phyloP scores from a whole-genome alignment of 352 stramenopile species.

The Phytophthora pluvialis region DNA sequence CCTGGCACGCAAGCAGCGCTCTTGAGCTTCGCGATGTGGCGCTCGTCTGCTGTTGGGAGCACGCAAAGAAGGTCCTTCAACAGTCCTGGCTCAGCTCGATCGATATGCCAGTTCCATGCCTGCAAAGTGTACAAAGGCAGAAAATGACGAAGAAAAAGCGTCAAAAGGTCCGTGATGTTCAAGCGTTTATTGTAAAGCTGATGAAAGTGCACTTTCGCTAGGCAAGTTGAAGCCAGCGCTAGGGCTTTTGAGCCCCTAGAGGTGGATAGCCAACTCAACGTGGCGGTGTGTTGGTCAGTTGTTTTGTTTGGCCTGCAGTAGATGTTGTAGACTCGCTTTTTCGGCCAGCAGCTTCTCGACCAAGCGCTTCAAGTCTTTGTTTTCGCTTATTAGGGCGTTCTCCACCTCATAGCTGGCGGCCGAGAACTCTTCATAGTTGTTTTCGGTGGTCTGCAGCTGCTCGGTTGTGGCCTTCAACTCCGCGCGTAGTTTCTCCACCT shows the following conservation, averaged over 20 bases:
- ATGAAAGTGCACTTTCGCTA: background rate
- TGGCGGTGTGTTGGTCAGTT: background rate
- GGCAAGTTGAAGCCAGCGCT: background rate
- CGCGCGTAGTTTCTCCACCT: constrained; percentile 61
- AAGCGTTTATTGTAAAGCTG: background rate
- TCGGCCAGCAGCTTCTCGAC: constrained; percentile 11
- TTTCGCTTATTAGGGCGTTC: constrained; percentile 16
- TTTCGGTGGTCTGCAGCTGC: constrained; percentile 18
- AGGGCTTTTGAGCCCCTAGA: too few species aligned
- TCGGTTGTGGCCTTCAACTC: constrained; percentile 68
- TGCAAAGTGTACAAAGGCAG: too few species aligned
- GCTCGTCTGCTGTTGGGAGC: too few species aligned
- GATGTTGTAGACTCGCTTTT: constrained; percentile 2
- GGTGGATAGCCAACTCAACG: background rate
- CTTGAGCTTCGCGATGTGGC: constrained; percentile 2
- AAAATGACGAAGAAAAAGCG: background rate
- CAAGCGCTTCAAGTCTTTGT: constrained; percentile 12
- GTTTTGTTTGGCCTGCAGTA: too few species aligned
- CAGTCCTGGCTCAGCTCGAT: too few species aligned
- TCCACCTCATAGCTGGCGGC: constrained; percentile 19
- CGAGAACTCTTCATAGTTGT: constrained; percentile 24
- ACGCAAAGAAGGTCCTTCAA: too few species aligned
- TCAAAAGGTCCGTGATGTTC: background rate
- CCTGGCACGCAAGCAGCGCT: constrained; percentile 44
- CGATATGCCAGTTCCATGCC: too few species aligned